A percentile compares a stretch with the other conserved stretches of the same genome.
phyloP scores from a whole-genome alignment of 208 protist genomes.

The Angomonas deanei region DNA sequence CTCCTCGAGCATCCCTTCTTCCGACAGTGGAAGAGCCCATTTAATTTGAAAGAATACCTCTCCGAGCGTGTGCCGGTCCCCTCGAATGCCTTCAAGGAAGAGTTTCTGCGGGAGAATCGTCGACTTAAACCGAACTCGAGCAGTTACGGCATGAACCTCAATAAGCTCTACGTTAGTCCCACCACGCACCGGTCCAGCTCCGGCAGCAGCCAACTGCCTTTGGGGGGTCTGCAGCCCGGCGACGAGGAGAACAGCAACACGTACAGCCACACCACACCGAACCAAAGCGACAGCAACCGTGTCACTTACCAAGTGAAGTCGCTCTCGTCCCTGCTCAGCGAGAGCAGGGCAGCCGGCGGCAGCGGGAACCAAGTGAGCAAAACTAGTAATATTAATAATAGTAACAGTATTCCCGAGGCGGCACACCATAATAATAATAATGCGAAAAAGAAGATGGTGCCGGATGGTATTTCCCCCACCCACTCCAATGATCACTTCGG shows the following conservation, averaged over 20 bases:
- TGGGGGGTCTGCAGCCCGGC: too few relatives aligned
- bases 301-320: not conserved
- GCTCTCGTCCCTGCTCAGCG: not conserved
- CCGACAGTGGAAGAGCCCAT: constrained; percentile 66
- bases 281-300: too few relatives aligned
- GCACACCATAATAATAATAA: too few relatives aligned
- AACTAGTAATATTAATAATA: too few relatives aligned
- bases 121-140: too few relatives aligned
- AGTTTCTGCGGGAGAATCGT: constrained; percentile 25
- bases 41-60: constrained; percentile 74
- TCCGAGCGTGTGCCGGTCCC: constrained; percentile 32
- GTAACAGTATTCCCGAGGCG: not conserved
- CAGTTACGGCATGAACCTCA: too few relatives aligned
- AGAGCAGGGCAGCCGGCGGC: not conserved
- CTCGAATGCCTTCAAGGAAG: constrained; percentile 38
- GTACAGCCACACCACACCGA: not conserved
- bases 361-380: too few relatives aligned
- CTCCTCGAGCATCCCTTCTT: constrained; percentile 89
- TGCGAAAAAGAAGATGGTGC: too few relatives aligned
- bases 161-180: too few relatives aligned
- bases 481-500: too few relatives aligned
- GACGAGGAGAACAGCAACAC: not conserved
- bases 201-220: not conserved
- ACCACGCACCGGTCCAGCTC: not conserved
- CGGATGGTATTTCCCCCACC: too few relatives aligned